Base-by-base conservation (phyloP, 164 flowering plant species). In the Cinnamomum chago region DNA sequence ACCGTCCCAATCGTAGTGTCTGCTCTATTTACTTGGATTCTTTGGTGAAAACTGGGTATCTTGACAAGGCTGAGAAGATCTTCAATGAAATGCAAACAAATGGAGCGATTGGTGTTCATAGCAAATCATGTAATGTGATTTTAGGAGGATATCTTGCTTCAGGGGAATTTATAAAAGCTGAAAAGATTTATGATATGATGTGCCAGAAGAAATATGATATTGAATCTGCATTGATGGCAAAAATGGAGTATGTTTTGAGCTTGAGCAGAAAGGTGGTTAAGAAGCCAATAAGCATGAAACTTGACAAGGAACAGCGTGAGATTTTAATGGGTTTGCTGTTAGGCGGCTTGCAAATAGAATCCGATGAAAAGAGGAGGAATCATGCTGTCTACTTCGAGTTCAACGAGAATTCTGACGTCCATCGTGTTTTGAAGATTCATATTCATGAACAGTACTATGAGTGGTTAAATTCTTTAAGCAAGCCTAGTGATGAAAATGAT, bases 221-320 rank as follows among this genome's bases (percentile, higher is more conserved):
- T 67, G 94, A 91, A 3, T 25, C 93, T 47, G 58, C 81, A 25
- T 73, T 85, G 76, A 83, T 84, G 88, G 94, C 94, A 77, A 90
- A 89, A 75, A 81, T 96, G 52, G 92, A 89, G 1, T 67, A 69
- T 76, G 78, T 90, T 76, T 70, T 88, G 79, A 90, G 92, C 82
- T 80, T 79, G 82, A 82, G 74, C 62, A 83, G 80, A 76, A 87
- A 91, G 83, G 84, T 77, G 52, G 85, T 85, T 50, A 83, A 83
- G 79, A 87, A 78, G 65, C 86, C 90, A 1, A 64, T 77, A 55
- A 88, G 83, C 64, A 73, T 84, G 76, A 93, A 93, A 84, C 90
- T 95, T 65, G 90, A 86, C 75, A 79, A 79, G 82, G 97, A 92
- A 66, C 97, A 94, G 71, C 73, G 99, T 77, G 98, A 94, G 79